Evolutionary conservation across 2,329 filamentous ascomycete genomes (phyloP), one percentile per base, ranked within the genome.

Genomic region (Penicillium sp.): DNA sequence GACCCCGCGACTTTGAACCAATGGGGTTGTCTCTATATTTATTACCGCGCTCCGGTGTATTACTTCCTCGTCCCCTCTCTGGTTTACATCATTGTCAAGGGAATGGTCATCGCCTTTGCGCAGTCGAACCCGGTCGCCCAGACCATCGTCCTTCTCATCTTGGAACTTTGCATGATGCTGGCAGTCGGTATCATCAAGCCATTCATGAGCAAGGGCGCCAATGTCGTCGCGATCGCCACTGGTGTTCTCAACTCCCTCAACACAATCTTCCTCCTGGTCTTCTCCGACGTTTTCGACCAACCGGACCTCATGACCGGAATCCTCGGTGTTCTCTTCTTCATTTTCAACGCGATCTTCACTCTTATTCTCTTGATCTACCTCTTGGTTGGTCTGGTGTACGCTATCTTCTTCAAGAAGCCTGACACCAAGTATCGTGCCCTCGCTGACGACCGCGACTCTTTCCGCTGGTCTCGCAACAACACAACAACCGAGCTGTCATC

Each of bases 181-280:
- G 85, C 78, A n/a, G 86, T 90, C 53, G 88, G 85, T 54, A 88
- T 96, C 46, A 77, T 97, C 63, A 86, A 90, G 57, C 93, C 93
- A 13, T 97, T 90, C 88, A 97, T 97, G 93, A 92, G 97, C 81
- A 96, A 96, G 84, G 92, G 91, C 77, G 96, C 91, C 55, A 97
- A 97, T 74, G 88, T 87, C 46, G 95, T 96, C 83, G 96, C 96
- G 77, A 96, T 97, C 68, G 84, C 90, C 57, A 96, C 96, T 64
- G 87, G 86, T 58, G 88, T 86, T 41, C 81, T 96, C 73, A 96
- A 96, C 80, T 95, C 96, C 74, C 72, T 97, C 67, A 96, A 94
- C 75, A 83, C 89, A 53, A 87, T 97, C 71, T 95, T 95, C 79
- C 78, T 97, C 34, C 81, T 97, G 51, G 84, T 97, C 66, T 96